Evolutionary conservation across 169 alveolate genomes (phyloP).

Genomic region (Eimeria sp.): DNA sequence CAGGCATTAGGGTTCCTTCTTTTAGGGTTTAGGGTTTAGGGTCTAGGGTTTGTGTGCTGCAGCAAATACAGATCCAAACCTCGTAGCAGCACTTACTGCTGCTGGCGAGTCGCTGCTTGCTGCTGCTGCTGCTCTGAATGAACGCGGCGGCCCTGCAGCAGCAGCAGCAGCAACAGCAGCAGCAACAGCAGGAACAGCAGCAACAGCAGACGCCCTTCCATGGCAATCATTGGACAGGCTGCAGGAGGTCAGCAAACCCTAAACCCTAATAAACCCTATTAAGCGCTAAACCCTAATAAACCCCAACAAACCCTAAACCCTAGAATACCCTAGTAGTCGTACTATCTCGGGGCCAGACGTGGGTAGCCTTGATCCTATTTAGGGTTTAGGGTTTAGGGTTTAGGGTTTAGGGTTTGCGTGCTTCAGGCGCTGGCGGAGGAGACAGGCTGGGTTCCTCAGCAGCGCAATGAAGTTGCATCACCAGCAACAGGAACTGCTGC

Average conservation of each 20-base stretch:
- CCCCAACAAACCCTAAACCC: not conserved
- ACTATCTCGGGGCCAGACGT: not conserved
- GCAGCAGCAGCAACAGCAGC: conserved; percentile 1
- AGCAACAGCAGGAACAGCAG: not conserved
- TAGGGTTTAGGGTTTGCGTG: conserved; percentile 6
- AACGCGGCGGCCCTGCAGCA: no score
- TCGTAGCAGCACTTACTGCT: not conserved
- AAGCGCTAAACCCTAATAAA: not conserved
- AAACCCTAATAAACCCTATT: not conserved
- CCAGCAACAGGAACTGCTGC: not conserved
- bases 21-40: not conserved
- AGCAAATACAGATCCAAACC: not conserved
- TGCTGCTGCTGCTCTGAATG: not conserved
- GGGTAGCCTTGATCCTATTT: not conserved
- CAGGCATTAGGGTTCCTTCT: not conserved
- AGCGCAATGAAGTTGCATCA: not conserved
- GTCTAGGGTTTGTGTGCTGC: not conserved
- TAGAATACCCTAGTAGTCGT: no score
- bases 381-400: conserved; percentile 14
- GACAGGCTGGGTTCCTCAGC: conserved; percentile 4
- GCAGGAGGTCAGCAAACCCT: conserved; percentile 1
- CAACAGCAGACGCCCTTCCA: conserved; percentile 1
- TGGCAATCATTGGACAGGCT: not conserved
- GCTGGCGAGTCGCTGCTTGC: conserved; percentile 3
- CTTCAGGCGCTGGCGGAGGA: conserved; percentile 10